A percentile compares a stretch with the other conserved stretches of the same genome.
These are phyloP conservation scores for Arctostaphylos glauca DNA, from an alignment of 148 eudicot species.

Conservation along the genomic window DNA sequence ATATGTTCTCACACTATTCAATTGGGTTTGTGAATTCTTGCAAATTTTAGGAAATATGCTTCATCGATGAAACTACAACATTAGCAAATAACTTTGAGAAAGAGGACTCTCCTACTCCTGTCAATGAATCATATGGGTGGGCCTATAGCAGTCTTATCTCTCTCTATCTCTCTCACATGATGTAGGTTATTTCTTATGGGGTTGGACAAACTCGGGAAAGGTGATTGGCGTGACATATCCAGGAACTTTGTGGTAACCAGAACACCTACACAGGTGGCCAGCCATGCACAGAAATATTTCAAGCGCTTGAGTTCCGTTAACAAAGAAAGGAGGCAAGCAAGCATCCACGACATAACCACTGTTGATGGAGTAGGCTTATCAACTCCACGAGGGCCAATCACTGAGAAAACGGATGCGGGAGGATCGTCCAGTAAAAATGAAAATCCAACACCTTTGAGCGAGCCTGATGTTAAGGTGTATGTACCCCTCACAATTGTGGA, in stretches of 20 bases:
- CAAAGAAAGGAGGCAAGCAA: constrained; percentile 16
- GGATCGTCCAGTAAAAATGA: not conserved
- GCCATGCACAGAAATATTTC: constrained; percentile 45
- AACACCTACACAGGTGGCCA: constrained; percentile 37
- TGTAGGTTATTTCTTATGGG: constrained; percentile 34
- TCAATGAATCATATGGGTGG: not conserved
- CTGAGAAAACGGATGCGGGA: not conserved
- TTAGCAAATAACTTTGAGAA: not conserved
- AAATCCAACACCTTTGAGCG: not conserved
- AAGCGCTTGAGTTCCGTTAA: constrained; percentile 5
- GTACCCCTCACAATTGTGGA: not conserved
- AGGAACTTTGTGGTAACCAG: constrained; percentile 30
- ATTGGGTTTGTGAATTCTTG: not conserved
- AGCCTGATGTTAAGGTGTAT: not conserved
- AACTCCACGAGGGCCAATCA: not conserved
- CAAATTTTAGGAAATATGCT: not conserved
- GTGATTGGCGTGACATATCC: constrained; percentile 35
- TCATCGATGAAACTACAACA: not conserved
- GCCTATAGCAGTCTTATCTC: not conserved
- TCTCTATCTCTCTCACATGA: not conserved
- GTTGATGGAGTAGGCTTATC: not conserved
- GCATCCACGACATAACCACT: constrained; percentile 31
- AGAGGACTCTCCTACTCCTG: not conserved
- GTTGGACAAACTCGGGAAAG: constrained; percentile 31
- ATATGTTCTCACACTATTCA: not conserved